phyloP scores from a whole-genome alignment of 768 basidiomycete species.

The Trametes punicea region DNA sequence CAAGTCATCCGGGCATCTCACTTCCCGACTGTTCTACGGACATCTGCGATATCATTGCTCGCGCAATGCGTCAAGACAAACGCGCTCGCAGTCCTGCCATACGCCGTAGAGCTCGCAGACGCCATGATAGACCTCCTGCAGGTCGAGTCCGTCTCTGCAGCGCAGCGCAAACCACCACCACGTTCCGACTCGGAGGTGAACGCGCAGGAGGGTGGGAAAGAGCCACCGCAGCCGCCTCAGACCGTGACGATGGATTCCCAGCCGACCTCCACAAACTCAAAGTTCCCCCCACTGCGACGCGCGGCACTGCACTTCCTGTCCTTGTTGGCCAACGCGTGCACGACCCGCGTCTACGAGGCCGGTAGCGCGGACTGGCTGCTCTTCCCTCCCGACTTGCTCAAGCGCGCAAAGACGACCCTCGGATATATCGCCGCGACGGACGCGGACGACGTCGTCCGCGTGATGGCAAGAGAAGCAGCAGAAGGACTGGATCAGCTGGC shows the following conservation, averaged over 20 bases:
- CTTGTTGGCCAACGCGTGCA: conserved; percentile 60
- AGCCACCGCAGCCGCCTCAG: conserved; percentile 4
- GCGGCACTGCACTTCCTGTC: conserved; percentile 83
- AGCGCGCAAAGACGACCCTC: conserved; percentile 56
- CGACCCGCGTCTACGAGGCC: conserved; percentile 47
- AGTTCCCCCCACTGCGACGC: conserved; percentile 78
- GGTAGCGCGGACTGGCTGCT: conserved; percentile 23
- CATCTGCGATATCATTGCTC: conserved; percentile 66
- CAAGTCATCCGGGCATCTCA: conserved; percentile 52
- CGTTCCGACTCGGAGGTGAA: conserved; percentile 3
- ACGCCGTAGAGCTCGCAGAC: conserved; percentile 55
- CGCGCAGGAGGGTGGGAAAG: not conserved
- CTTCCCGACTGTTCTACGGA: conserved; percentile 71
- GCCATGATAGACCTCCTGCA: conserved; percentile 79
- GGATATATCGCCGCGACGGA: conserved; percentile 71
- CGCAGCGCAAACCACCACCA: not conserved
- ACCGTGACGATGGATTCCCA: conserved; percentile 54
- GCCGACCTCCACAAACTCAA: conserved; percentile 57
- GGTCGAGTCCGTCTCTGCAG: conserved; percentile 46
- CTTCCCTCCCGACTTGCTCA: conserved; percentile 39
- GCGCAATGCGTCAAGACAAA: conserved; percentile 69
- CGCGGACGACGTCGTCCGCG: conserved; percentile 63
- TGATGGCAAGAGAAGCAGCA: conserved; percentile 71
- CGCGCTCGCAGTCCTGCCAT: conserved; percentile 58
- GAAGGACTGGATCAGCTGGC: conserved; percentile 54